Base-by-base conservation (phyloP, 2,329 filamentous ascomycete species). In the Pezicula neosporulosa region DNA sequence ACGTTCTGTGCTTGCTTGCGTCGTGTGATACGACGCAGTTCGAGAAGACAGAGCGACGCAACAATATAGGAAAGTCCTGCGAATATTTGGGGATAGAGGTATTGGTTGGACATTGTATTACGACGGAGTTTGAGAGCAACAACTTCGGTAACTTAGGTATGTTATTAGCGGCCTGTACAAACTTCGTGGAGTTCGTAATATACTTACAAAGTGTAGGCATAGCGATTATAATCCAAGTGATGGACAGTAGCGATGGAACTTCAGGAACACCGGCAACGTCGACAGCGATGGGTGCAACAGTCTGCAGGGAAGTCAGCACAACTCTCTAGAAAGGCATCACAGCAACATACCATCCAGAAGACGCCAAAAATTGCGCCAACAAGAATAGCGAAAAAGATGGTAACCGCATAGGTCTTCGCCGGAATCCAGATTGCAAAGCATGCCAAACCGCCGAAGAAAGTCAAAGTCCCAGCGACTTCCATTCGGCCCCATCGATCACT, bases 351-450 rank as follows among this genome's bases (percentile, higher is more conserved):
- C 64, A 72, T 73, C 74, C 75, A 79, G 55, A 77, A 77, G 0
- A 73, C 68, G 0, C 77, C 77, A 36, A 75, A 60, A 5, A 74
- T 70, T 3, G 69, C 69, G 3, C 77, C 77, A 48, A 64, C 63
- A 0, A 74, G 30, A 8, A 78, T 54, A 0, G 70, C 68, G 51
- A 77, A 77, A 52, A 77, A 67, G 2, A 75, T 57, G 1, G 72
- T 60, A 8, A 75, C 56, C 0, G 66, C 75, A 51, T 69, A 78
- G 8, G 60, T 66, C 4, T 62, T 66, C 4, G 73, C 70, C 4
- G 73, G 73, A 2, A 77, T 64, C 76, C 77, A 80, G 30, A 78
- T 64, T 0, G 66, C 70, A 52, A 74, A 73, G 39, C 68, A 62
- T 5, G 63, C 48, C 8, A 77, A 12, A 19, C 65, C 66, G 48